A percentile compares a stretch with the other conserved stretches of the same genome.
Evolutionary conservation across 2,329 filamentous ascomycete genomes (phyloP).

Genomic region (Neofusicoccum sp.): DNA sequence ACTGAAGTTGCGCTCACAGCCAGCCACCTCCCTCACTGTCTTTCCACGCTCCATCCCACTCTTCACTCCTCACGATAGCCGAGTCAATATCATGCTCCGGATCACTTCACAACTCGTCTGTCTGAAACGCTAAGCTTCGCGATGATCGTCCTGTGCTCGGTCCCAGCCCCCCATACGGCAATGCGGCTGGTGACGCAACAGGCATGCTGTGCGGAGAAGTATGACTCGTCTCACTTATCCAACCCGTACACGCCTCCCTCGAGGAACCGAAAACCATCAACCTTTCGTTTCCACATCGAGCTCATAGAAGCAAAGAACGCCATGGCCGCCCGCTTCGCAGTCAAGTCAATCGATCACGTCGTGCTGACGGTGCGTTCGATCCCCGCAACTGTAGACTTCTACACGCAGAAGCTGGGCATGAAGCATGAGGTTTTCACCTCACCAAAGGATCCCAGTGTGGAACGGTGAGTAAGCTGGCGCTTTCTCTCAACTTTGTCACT

Average conservation of each 20-base stretch:
- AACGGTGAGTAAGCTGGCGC: neutral
- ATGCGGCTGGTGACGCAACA: neutral
- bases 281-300: neutral
- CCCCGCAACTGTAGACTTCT: constrained; percentile 23
- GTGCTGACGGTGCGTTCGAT: constrained; percentile 11
- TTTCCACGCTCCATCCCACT: neutral
- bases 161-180: neutral
- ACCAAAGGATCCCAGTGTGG: constrained; percentile 9
- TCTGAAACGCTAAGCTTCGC: neutral
- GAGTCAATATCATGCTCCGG: neutral
- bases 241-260: neutral
- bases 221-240: neutral
- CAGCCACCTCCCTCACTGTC: neutral
- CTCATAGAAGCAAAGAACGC: neutral
- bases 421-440: constrained; percentile 22
- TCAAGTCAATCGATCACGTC: constrained; percentile 9
- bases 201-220: neutral
- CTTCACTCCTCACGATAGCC: too few relatives aligned
- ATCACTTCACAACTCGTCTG: neutral
- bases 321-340: constrained; percentile 5
- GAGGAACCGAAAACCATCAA: neutral
- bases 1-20: neutral
- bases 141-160: neutral
- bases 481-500: neutral
- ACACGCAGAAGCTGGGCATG: constrained; percentile 23